A percentile compares a stretch with the other conserved stretches of the same genome.
Evolutionary conservation across 768 basidiomycete genomes (phyloP).

Genomic region (Russula virescens): DNA sequence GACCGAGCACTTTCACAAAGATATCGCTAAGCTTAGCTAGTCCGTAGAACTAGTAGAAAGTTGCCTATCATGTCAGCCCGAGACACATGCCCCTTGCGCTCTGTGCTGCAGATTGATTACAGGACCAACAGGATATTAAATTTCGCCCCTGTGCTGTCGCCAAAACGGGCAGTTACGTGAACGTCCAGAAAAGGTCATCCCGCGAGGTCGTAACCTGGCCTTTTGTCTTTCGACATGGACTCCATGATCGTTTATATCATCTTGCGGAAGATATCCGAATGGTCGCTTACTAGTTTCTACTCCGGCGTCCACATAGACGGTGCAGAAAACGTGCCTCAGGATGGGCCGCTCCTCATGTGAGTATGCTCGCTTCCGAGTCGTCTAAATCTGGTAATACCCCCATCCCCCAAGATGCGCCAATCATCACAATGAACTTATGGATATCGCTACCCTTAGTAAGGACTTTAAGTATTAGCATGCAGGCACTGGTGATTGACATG

Average conservation of each 20-base stretch:
- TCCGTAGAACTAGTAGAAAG: not conserved
- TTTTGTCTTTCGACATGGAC: slow-evolving; percentile 22
- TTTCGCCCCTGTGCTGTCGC: not conserved
- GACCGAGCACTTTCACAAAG: not conserved
- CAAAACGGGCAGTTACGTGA: not conserved
- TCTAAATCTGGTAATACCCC: not conserved
- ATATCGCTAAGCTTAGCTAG: not conserved
- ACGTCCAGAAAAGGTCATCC: not conserved
- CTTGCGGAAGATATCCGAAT: slow-evolving; percentile 62
- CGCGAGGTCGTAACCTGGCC: not conserved
- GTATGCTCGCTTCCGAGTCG: slow-evolving; percentile 30
- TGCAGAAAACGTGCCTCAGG: slow-evolving; percentile 75
- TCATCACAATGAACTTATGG: slow-evolving; percentile 56
- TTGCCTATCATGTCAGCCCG: not conserved
- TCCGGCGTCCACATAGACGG: slow-evolving; percentile 79
- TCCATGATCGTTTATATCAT: slow-evolving; percentile 55
- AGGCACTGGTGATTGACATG: not conserved
- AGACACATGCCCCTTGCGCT: not conserved
- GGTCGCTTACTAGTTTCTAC: slow-evolving; percentile 82
- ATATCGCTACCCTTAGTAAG: slow-evolving; percentile 44
- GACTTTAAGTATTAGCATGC: not conserved
- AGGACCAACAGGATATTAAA: not conserved
- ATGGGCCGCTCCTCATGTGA: slow-evolving; percentile 90
- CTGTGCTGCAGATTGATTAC: not conserved
- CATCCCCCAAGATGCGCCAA: slow-evolving; percentile 41